These are phyloP conservation scores for Metarhizium album DNA, from an alignment of 2,329 filamentous ascomycete genomes.

Conservation along the genomic window DNA sequence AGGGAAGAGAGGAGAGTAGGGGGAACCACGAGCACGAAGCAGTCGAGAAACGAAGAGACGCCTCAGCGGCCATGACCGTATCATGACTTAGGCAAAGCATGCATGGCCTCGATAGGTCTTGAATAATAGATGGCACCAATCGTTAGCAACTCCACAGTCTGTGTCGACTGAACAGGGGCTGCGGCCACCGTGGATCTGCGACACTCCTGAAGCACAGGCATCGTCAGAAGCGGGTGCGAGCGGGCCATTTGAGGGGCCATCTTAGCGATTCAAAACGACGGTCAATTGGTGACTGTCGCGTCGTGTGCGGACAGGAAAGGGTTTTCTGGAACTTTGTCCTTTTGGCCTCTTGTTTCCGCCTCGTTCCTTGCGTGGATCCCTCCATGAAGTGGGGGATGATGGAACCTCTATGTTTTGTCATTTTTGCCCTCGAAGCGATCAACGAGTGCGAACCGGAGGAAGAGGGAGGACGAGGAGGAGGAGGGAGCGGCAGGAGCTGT, in stretches of 20 bases:
- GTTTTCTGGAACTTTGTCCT: too few species aligned
- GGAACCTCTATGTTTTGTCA: too few species aligned
- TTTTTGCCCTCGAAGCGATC: too few species aligned
- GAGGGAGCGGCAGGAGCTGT: too few species aligned
- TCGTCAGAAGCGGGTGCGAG: slow-evolving; percentile 7
- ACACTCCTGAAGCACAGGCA: slow-evolving; percentile 35
- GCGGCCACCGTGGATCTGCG: slow-evolving; percentile 29
- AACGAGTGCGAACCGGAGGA: too few species aligned
- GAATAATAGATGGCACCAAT: not conserved
- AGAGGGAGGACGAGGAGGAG: too few species aligned
- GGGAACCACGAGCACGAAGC: not conserved
- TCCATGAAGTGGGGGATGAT: too few species aligned
- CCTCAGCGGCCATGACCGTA: not conserved
- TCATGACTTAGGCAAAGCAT: not conserved
- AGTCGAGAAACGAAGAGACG: not conserved
- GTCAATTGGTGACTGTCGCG: not conserved
- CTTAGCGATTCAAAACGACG: not conserved
- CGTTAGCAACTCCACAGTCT: not conserved
- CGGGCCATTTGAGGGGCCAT: slow-evolving; percentile 1
- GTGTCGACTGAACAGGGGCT: slow-evolving; percentile 13
- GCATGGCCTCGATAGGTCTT: not conserved
- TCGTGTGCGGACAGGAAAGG: not conserved
- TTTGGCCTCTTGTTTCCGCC: not conserved
- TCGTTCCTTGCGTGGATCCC: too few species aligned
- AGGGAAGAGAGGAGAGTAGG: too few species aligned